A percentile compares a stretch with the other conserved stretches of the same genome.
phyloP scores from a whole-genome alignment of 202 grass and related monocot species.

The Elaeis oleifera region DNA sequence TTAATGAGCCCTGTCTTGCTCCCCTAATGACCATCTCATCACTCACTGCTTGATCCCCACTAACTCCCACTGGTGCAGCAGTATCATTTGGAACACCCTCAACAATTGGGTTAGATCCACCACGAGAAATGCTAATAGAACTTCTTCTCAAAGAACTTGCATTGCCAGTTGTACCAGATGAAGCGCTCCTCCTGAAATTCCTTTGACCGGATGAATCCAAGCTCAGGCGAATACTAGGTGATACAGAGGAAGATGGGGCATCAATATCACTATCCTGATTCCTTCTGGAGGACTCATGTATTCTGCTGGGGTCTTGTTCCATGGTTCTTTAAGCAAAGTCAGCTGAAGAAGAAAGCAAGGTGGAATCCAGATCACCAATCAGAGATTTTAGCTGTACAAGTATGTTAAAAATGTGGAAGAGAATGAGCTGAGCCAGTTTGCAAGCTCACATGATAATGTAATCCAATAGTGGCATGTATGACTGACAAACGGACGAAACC shows the following conservation, averaged over 20 bases:
- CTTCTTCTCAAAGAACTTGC: background rate
- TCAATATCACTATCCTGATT: conserved; percentile 5
- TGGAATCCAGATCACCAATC: no score
- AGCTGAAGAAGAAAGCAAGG: background rate
- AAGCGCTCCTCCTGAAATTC: conserved; percentile 5
- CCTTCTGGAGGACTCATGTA: background rate
- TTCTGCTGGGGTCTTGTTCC: background rate
- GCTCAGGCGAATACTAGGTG: background rate
- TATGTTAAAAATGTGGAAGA: no score
- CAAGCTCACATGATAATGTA: no score
- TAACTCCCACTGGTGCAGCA: background rate
- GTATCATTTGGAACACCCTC: background rate
- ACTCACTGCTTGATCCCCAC: background rate
- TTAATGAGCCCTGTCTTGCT: background rate
- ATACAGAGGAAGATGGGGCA: background rate
- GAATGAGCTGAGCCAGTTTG: no score
- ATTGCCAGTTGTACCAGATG: background rate
- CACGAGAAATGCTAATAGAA: background rate
- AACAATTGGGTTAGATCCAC: background rate
- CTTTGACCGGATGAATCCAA: conserved; percentile 12
- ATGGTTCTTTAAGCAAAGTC: background rate
- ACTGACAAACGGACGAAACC: no score
- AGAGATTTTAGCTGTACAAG: no score
- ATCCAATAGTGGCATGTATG: no score
- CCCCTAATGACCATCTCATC: background rate